A percentile compares a stretch with the other conserved stretches of the same genome.
Evolutionary conservation across 2,329 filamentous ascomycete species (phyloP).

Genomic region (Phaeosphaeria sp.): DNA sequence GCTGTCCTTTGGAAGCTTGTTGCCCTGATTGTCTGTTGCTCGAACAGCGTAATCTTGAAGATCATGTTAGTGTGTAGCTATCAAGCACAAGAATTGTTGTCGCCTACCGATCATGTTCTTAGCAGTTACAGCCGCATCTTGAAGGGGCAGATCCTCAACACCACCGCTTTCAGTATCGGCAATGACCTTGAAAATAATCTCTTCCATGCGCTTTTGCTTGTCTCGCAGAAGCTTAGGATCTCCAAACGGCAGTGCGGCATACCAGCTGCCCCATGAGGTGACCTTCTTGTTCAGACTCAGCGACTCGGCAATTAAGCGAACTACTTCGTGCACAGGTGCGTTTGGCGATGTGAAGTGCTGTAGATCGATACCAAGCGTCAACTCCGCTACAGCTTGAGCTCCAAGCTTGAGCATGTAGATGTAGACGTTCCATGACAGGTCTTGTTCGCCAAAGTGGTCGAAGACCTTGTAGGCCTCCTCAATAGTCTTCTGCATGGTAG

Average conservation of each 20-base stretch:
- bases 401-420: constrained; percentile 59
- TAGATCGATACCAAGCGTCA: constrained; percentile 55
- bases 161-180: constrained; percentile 8
- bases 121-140: constrained; percentile 44
- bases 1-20: constrained; percentile 21
- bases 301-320: constrained; percentile 57
- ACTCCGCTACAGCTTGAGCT: constrained; percentile 53
- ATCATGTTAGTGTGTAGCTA: not conserved
- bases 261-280: constrained; percentile 63
- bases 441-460: constrained; percentile 56
- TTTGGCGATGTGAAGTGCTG: constrained; percentile 54
- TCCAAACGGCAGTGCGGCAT: constrained; percentile 64
- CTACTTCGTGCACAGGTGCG: constrained; percentile 60
- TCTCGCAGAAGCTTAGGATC: constrained; percentile 52
- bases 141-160: constrained; percentile 42
- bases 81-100: not conserved
- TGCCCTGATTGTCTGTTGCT: constrained; percentile 27
- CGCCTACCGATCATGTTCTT: constrained; percentile 42
- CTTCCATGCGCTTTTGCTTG: constrained; percentile 22
- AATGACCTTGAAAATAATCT: constrained; percentile 14
- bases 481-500: constrained; percentile 64
- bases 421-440: constrained; percentile 57
- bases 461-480: constrained; percentile 59
- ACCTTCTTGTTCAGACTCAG: constrained; percentile 67
- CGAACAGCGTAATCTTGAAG: constrained; percentile 28